Conservation (phyloP, 163 green algal species). For the Coccomyxa subellipsoidea region DNA sequence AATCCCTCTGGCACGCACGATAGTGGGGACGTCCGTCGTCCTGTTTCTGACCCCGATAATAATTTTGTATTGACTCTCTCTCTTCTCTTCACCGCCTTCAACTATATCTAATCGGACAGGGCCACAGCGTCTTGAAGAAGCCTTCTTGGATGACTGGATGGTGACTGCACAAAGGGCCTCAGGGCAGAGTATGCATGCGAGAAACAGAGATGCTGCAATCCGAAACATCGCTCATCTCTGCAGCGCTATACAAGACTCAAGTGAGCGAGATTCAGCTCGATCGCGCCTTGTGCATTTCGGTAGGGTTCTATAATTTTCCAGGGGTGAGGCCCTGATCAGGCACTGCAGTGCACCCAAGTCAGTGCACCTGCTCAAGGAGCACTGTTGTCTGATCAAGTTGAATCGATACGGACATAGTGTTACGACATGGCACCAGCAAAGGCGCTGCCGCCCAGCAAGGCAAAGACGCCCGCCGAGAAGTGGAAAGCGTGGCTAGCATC, state of each 20-base stretch:
- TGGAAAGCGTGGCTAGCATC: not conserved
- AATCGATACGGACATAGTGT: not conserved
- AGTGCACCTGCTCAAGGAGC: too few species aligned
- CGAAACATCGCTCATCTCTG: not conserved
- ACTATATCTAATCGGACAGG: not conserved
- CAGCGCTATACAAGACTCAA: not conserved
- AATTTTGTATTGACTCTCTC: not conserved
- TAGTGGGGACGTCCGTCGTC: not conserved
- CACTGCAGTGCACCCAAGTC: too few species aligned
- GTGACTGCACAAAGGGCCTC: not conserved
- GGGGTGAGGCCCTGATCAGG: too few species aligned
- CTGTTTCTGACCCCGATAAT: not conserved
- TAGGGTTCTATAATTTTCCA: not conserved
- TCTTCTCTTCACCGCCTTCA: not conserved
- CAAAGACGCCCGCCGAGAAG: not conserved
- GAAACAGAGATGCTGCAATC: not conserved
- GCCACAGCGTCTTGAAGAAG: not conserved
- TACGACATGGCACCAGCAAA: not conserved
- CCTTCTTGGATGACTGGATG: not conserved
- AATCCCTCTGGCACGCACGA: not conserved
- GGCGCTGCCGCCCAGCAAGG: conserved; percentile 1
- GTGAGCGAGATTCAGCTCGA: not conserved
- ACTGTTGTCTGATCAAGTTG: too few species aligned
- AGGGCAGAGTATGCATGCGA: not conserved
- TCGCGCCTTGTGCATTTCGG: not conserved